Percentiles rank a stretch among this genome's conserved stretches.
Conservation (phyloP, 345 rosid species). For the Aurinia saxatilis region DNA sequence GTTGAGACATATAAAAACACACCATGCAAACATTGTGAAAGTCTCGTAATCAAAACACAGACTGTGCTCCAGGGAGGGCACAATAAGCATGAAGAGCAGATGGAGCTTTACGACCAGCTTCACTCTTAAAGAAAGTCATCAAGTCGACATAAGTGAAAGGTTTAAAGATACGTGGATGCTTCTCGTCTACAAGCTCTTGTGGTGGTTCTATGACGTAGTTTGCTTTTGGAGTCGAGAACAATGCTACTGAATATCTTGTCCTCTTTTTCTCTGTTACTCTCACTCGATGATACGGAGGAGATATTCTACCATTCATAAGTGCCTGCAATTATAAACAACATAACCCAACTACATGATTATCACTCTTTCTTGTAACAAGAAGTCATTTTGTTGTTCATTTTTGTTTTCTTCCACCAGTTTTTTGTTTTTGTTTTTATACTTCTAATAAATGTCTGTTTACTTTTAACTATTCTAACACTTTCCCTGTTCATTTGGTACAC, state of each 20-base stretch:
- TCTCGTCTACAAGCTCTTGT: slow-evolving; percentile 16
- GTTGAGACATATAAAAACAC: no score
- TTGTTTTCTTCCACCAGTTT: no score
- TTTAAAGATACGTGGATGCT: slow-evolving; percentile 11
- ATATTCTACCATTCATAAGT: slow-evolving; percentile 16
- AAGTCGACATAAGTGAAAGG: neutral
- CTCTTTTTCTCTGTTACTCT: slow-evolving; percentile 16
- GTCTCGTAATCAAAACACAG: no score
- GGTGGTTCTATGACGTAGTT: neutral
- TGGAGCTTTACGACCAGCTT: neutral
- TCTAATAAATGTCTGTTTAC: no score
- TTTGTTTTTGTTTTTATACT: no score
- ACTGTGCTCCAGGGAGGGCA: neutral
- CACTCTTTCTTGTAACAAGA: no score
- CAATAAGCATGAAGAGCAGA: slow-evolving; percentile 11
- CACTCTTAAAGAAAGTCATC: neutral
- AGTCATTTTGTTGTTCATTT: no score
- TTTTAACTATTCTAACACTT: no score
- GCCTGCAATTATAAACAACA: slow-evolving; percentile 1
- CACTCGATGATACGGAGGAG: slow-evolving; percentile 9
- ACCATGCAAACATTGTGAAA: no score
- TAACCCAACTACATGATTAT: no score
- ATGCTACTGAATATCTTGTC: slow-evolving; percentile 9
- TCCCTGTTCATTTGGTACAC: no score
- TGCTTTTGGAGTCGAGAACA: neutral